phyloP scores from a whole-genome alignment of 23 red algal genomes.

The Gracilaria domingensis region DNA sequence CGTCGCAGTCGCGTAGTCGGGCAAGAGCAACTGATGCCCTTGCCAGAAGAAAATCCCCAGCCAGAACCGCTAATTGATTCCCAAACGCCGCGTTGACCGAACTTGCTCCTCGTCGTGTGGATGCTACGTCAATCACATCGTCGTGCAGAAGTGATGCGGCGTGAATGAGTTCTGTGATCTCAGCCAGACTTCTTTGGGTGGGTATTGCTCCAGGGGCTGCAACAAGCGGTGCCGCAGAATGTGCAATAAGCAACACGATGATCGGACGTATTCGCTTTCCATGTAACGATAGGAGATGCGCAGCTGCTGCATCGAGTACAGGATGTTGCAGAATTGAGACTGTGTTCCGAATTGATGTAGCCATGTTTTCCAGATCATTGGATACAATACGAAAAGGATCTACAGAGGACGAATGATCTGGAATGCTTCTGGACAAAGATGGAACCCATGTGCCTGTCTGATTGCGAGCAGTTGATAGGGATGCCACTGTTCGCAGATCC shows the following conservation, averaged over 20 bases:
- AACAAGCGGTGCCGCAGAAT: conserved; percentile 72
- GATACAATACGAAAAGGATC: conserved; percentile 75
- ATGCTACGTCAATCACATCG: conserved; percentile 98
- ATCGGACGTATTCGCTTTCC: conserved; percentile 97
- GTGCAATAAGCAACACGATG: conserved; percentile 94
- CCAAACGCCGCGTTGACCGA: conserved; percentile 93
- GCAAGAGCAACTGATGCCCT: conserved; percentile 91
- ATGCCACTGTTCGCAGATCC: neutral
- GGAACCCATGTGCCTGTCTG: conserved; percentile 43
- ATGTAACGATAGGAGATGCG: conserved; percentile 86
- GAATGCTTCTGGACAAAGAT: conserved; percentile 41
- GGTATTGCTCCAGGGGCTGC: conserved; percentile 29
- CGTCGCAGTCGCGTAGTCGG: conserved; percentile 92
- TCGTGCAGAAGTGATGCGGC: conserved; percentile 96
- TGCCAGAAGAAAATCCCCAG: conserved; percentile 97
- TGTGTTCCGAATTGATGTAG: conserved; percentile 60
- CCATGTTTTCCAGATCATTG: conserved; percentile 54
- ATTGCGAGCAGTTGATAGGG: neutral
- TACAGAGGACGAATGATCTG: conserved; percentile 60
- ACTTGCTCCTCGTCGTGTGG: conserved; percentile 75
- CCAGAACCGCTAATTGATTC: conserved; percentile 98
- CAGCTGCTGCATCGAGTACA: conserved; percentile 83
- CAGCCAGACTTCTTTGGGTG: conserved; percentile 78
- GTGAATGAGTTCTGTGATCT: conserved; percentile 99
- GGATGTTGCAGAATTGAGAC: conserved; percentile 81